Evolutionary conservation across 2,329 filamentous ascomycete species (phyloP).

Genomic region (Xylaria arbuscula): DNA sequence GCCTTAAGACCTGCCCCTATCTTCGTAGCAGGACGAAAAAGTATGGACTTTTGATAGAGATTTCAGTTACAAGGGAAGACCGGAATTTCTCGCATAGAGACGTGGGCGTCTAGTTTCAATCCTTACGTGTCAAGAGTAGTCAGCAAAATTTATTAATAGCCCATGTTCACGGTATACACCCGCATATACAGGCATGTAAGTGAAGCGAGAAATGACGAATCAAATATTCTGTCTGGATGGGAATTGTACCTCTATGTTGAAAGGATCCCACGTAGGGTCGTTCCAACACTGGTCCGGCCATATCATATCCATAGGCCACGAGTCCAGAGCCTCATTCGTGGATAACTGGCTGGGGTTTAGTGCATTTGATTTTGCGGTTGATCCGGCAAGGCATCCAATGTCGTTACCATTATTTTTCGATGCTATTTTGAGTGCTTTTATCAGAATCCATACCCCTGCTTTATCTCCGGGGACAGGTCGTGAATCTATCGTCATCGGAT

Average conservation of each 20-base stretch:
- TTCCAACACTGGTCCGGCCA: constrained; percentile 45
- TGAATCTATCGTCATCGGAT: constrained; percentile 39
- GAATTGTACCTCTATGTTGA: constrained; percentile 23
- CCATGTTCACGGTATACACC: no score
- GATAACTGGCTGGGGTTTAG: constrained; percentile 16
- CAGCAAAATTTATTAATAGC: no score
- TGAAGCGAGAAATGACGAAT: neutral
- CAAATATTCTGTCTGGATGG: constrained; percentile 11
- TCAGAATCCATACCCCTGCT: constrained; percentile 45
- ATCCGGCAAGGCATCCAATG: neutral
- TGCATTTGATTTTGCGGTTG: constrained; percentile 8
- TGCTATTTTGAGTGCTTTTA: constrained; percentile 42
- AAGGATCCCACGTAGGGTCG: constrained; percentile 44
- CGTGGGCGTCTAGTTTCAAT: neutral
- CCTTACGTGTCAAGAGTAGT: neutral
- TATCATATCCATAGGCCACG: constrained; percentile 42
- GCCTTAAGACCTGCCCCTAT: neutral
- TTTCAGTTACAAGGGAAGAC: neutral
- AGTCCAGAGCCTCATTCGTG: constrained; percentile 36
- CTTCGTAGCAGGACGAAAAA: no score
- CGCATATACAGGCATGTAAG: neutral
- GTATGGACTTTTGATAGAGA: neutral
- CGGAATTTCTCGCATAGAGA: neutral
- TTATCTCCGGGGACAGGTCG: constrained; percentile 39
- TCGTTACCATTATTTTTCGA: constrained; percentile 24